Evolutionary conservation across 192 early-diverging fungal species (phyloP), one percentile per base, ranked within the genome.

Genomic region (Coemansia sp.): DNA sequence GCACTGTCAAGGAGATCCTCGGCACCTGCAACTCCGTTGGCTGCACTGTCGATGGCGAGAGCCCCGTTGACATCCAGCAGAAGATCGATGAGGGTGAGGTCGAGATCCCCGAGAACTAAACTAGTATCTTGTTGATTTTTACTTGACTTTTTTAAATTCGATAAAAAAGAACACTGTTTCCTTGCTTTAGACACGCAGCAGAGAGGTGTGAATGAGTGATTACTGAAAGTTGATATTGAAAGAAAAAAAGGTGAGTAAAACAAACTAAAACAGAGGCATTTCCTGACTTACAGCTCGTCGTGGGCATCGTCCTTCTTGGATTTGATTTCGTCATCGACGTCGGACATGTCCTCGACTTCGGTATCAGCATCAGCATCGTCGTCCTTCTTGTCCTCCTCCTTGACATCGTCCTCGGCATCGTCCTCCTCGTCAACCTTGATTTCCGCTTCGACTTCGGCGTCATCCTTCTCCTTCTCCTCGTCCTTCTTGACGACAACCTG

Each of bases 31-130:
- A 90, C 89, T 96, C 94, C 36, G 88, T 93, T 67, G 96, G 96
- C 69, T 99, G 96, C 91, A 99, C 96, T 67, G 96, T 99, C 64
- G 97, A 99, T 68, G 96, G 97, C 71, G 88, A 97, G 87, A 84
- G 75, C 78, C 95, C 97, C 68, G 86, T 88, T 74, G 95, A 95
- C 76, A 71, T 99, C 70, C 86, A 86, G 74, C 83, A 89, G 80
- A 85, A 90, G 84, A 90, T 99, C 69, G 89, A 89, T 69, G 87
- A 88, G 36, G 96, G 96, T 67, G 92, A 92, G 85, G 81, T 91
- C 50, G 91, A 92, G 72, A 84, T 91, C 55, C 84, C 87, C 55
- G 52, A 67, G 51, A 73, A 80, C 63, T 80, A 80, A 70, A 28
- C 48, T 45, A 36, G 42, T 45, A 7, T 45, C 42, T 16, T 11